Evolutionary conservation across 2,329 filamentous ascomycete genomes (phyloP).

Genomic region (Colletotrichum eremochloae): DNA sequence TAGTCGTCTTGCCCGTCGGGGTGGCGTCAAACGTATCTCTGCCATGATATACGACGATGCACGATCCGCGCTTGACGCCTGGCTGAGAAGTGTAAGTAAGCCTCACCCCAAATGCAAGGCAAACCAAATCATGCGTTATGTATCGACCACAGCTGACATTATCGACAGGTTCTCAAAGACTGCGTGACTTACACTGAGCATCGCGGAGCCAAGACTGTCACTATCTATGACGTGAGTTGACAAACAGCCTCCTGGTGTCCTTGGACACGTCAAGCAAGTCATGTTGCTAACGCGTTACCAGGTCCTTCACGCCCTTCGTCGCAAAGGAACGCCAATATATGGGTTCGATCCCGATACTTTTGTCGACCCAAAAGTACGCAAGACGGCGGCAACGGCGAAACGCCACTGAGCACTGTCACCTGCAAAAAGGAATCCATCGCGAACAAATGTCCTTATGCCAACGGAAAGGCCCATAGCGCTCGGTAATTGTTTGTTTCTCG

Average conservation of each 20-base stretch:
- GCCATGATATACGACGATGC: conserved; percentile 73
- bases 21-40: conserved; percentile 82
- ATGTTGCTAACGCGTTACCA: conserved; percentile 48
- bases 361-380: conserved; percentile 43
- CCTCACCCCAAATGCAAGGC: background rate
- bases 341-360: conserved; percentile 66
- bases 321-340: conserved; percentile 67
- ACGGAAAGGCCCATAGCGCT: background rate
- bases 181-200: conserved; percentile 67
- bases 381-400: background rate
- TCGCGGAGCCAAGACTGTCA: conserved; percentile 71
- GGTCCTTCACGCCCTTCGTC: conserved; percentile 66
- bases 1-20: conserved; percentile 79
- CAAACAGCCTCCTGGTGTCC: background rate
- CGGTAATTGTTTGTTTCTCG: background rate
- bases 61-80: conserved; percentile 63
- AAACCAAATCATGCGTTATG: background rate
- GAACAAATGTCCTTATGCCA: too few relatives aligned
- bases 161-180: conserved; percentile 63
- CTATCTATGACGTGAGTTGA: conserved; percentile 68
- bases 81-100: conserved; percentile 63
- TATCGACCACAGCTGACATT: conserved; percentile 32
- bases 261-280: too few relatives aligned
- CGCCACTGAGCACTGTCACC: background rate
- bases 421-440: background rate